Base-by-base conservation (phyloP, 106 monocot genomes). In the Alisma plantagoaquatica region DNA sequence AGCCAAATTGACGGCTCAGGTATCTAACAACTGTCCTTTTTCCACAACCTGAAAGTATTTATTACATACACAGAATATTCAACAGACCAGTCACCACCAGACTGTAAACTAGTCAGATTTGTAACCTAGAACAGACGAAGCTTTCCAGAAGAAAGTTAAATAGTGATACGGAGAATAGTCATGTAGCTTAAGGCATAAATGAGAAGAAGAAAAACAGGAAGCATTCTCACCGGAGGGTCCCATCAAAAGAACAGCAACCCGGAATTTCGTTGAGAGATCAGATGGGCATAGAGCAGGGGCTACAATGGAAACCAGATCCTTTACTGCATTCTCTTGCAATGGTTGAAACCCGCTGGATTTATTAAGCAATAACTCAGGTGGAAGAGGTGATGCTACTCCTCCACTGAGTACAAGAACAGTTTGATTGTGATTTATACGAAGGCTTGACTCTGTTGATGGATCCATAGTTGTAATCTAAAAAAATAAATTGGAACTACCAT, bases 361-460 rank as follows among this genome's bases (percentile, higher is more conserved):
- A 21, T 41, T 55, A 33, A 78, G 15, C 45, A 98, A 75, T 20
- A 56, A 59, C 53, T 62, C 68, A 23, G 89, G 85, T 71, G 73
- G 96, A 51, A 90, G 63, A 65, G 85, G 60, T 61, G 98, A 82
- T 49, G 82, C 58, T 18, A 60, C 85, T 66, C 59, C 72, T 61
- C 90, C 90, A 31, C 79, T 82, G 57, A 90, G 76, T 32, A 90
- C 74, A 61, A 98, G 90, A 27, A 85, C 71, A 14, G 98, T 98
- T 57, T 79, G 46, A 46, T 63, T 72, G 69, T 63, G 58, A 50
- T 77, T 98, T 22, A 73, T 63, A 51, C 79, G 51, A 68, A 85
- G 82, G 54, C 82, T 53, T 10, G 70, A 69, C 53, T 82, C 90
- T 49, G 64, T 74, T 56, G 50, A 24, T 58, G 98, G 98, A 53